Percentiles rank a stretch among this genome's conserved stretches.
phyloP scores from a whole-genome alignment of 2,329 filamentous ascomycete genomes.

The Trichocomaceae sp. region DNA sequence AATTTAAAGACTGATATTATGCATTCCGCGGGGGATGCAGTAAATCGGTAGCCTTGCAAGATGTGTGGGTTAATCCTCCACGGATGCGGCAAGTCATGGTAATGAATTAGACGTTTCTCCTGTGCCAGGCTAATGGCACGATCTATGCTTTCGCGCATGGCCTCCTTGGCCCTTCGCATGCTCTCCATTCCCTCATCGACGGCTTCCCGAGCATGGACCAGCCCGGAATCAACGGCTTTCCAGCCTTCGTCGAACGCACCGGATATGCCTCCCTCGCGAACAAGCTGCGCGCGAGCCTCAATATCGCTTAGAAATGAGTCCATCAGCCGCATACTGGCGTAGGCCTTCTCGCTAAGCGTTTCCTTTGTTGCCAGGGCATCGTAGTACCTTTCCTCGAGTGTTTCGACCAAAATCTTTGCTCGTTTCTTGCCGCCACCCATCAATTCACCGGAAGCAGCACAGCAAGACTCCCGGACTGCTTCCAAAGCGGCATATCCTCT shows the following conservation, averaged over 20 bases:
- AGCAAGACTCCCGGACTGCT: constrained; percentile 80
- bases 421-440: constrained; percentile 79
- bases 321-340: constrained; percentile 77
- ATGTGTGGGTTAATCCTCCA: constrained; percentile 97
- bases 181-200: constrained; percentile 75
- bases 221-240: constrained; percentile 71
- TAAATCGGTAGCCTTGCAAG: constrained; percentile 83
- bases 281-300: constrained; percentile 71
- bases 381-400: constrained; percentile 79
- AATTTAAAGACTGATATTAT: constrained; percentile 73
- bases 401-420: constrained; percentile 85
- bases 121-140: constrained; percentile 67
- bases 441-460: constrained; percentile 81
- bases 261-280: constrained; percentile 64
- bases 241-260: constrained; percentile 73
- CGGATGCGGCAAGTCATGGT: constrained; percentile 82
- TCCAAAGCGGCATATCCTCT: constrained; percentile 80
- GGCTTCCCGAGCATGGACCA: constrained; percentile 66
- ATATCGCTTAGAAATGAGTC: constrained; percentile 81
- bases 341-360: constrained; percentile 84
- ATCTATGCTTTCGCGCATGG: constrained; percentile 77
- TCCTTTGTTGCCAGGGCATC: constrained; percentile 77
- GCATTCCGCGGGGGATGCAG: constrained; percentile 83
- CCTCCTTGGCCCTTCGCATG: constrained; percentile 73
- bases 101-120: constrained; percentile 75